Conservation (phyloP, 2,329 filamentous ascomycete species). For the Drechslerella stenobrocha region DNA sequence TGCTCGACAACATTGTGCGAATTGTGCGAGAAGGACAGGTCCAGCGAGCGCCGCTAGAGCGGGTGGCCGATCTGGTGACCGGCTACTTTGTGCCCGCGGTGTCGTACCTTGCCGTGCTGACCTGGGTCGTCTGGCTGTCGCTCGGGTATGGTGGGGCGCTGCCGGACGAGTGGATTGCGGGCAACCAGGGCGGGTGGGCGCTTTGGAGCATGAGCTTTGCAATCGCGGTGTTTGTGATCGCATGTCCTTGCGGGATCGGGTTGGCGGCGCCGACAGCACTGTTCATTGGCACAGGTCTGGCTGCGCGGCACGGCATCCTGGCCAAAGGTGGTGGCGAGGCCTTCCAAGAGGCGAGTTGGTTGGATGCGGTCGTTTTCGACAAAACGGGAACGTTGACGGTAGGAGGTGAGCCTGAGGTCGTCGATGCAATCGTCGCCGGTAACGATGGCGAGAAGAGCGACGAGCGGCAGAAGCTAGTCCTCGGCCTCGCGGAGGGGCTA, state of each 20-base stretch:
- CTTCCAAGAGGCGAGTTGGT: slow-evolving; percentile 63
- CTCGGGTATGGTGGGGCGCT: slow-evolving; percentile 66
- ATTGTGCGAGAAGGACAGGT: slow-evolving; percentile 78
- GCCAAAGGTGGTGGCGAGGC: slow-evolving; percentile 65
- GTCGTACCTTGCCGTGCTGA: slow-evolving; percentile 68
- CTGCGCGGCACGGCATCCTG: slow-evolving; percentile 63
- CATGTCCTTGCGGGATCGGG: slow-evolving; percentile 66
- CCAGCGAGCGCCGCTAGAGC: slow-evolving; percentile 73
- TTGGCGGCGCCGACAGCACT: slow-evolving; percentile 65
- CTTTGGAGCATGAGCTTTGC: slow-evolving; percentile 78
- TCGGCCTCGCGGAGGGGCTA: slow-evolving; percentile 64
- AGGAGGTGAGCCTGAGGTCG: slow-evolving; percentile 71
- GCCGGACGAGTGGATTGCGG: slow-evolving; percentile 62
- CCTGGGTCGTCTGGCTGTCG: slow-evolving; percentile 72
- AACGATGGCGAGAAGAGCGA: slow-evolving; percentile 36
- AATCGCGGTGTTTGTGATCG: slow-evolving; percentile 65
- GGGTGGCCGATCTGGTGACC: slow-evolving; percentile 72
- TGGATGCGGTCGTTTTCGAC: slow-evolving; percentile 65
- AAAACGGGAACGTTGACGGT: slow-evolving; percentile 65
- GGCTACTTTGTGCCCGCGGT: slow-evolving; percentile 76
- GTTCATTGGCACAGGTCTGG: slow-evolving; percentile 64
- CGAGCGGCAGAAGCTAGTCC: slow-evolving; percentile 38
- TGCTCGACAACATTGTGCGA: slow-evolving; percentile 78
- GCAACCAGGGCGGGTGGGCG: slow-evolving; percentile 66
- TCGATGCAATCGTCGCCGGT: slow-evolving; percentile 54